Evolutionary conservation across 495 filamentous ascomycete species (phyloP).

Genomic region (Aspergillus incahuasiensis): DNA sequence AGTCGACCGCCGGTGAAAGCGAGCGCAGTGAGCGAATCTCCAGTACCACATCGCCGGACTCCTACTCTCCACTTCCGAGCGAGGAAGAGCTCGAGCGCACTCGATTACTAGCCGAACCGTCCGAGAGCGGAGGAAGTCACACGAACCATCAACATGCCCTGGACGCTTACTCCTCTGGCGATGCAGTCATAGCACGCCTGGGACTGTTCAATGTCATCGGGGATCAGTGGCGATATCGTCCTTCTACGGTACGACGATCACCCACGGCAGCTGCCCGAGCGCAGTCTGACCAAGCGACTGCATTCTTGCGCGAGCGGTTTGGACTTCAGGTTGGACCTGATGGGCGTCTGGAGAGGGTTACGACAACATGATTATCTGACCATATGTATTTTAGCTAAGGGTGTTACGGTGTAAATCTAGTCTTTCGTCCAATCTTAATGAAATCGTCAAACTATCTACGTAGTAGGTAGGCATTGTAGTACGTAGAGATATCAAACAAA

Average conservation of each 20-base stretch:
- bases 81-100: conserved; percentile 43
- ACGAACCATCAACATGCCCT: conserved; percentile 43
- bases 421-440: too few species aligned
- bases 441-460: too few species aligned
- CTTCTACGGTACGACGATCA: conserved; percentile 23
- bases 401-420: background rate
- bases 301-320: conserved; percentile 40
- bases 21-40: conserved; percentile 19
- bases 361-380: conserved; percentile 15
- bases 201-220: conserved; percentile 62
- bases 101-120: conserved; percentile 41
- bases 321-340: conserved; percentile 38
- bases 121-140: conserved; percentile 23
- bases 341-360: conserved; percentile 35
- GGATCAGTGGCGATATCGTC: conserved; percentile 52
- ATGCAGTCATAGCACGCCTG: conserved; percentile 64
- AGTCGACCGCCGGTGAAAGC: conserved; percentile 16
- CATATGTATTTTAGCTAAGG: conserved; percentile 1
- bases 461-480: too few species aligned
- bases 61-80: conserved; percentile 13
- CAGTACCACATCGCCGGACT: background rate
- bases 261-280: conserved; percentile 22
- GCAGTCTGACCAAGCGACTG: conserved; percentile 38
- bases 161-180: conserved; percentile 62
- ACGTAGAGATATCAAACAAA: too few species aligned